Percentiles rank a stretch among this genome's conserved stretches.
phyloP scores from a whole-genome alignment of 176 grass and related monocot species.

The Cenchrus purpureus region DNA sequence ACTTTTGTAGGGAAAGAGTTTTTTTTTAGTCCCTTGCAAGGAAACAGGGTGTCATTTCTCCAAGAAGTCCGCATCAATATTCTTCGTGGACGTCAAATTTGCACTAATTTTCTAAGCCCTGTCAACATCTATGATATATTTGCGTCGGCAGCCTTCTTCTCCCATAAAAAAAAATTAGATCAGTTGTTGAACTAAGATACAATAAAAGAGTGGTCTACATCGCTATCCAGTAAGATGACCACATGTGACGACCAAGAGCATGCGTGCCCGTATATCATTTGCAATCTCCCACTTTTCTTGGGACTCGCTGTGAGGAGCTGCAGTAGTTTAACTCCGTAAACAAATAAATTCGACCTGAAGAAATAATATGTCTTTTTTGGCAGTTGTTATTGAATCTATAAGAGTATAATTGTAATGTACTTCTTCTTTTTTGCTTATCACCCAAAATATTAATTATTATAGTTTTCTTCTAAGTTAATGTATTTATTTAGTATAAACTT shows the following conservation, averaged over 20 bases:
- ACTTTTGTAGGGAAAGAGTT: not conserved
- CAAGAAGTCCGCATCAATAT: not conserved
- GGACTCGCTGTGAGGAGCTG: not conserved
- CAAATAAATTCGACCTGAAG: not conserved
- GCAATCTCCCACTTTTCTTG: not conserved
- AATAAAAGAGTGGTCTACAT: not conserved
- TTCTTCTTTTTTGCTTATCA: no score
- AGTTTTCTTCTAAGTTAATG: no score
- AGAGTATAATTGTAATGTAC: no score
- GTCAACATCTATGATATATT: not conserved
- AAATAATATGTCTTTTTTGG: not conserved
- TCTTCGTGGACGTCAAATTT: not conserved
- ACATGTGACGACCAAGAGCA: conserved; percentile 14
- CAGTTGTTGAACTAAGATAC: conserved; percentile 1
- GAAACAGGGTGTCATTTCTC: conserved; percentile 1
- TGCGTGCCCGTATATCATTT: not conserved
- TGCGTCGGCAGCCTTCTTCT: not conserved
- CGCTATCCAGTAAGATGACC: not conserved
- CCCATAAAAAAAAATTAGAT: not conserved
- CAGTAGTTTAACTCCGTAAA: not conserved
- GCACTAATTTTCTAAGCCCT: not conserved
- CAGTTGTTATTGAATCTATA: not conserved
- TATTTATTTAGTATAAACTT: no score
- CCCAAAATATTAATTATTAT: no score
- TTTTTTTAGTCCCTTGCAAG: not conserved